phyloP scores from a whole-genome alignment of 2,329 filamentous ascomycete species.

The Trichophyton mentagrophytes region DNA sequence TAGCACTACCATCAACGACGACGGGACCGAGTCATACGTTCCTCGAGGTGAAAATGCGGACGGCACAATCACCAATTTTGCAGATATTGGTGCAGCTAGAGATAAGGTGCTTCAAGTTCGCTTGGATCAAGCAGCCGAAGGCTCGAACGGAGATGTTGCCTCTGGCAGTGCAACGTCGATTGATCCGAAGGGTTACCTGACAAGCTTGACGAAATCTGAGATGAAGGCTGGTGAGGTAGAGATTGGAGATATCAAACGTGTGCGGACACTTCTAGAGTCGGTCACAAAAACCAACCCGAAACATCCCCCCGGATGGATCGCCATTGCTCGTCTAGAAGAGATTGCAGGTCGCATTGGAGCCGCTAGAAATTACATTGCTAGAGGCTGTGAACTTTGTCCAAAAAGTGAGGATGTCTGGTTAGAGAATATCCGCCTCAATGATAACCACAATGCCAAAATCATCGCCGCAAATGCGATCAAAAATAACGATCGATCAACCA shows the following conservation, averaged over 20 bases:
- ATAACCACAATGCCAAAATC: constrained; percentile 84
- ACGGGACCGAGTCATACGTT: constrained; percentile 46
- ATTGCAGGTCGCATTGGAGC: constrained; percentile 82
- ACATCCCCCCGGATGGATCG: constrained; percentile 91
- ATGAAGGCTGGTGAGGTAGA: constrained; percentile 67
- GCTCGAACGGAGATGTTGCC: constrained; percentile 54
- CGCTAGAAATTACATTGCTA: constrained; percentile 73
- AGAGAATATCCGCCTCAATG: constrained; percentile 87
- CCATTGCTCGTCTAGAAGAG: constrained; percentile 82
- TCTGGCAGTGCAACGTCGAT: constrained; percentile 78
- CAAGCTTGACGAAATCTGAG: constrained; percentile 72
- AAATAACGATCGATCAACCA: constrained; percentile 75
- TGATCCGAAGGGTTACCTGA: constrained; percentile 91
- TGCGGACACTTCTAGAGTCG: constrained; percentile 81
- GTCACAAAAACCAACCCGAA: constrained; percentile 95
- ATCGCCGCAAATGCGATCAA: constrained; percentile 90
- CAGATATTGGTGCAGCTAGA: constrained; percentile 87
- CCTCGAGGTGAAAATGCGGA: constrained; percentile 43
- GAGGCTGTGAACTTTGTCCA: constrained; percentile 80
- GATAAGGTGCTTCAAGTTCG: constrained; percentile 94
- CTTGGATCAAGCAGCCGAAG: constrained; percentile 74
- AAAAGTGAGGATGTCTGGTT: constrained; percentile 94
- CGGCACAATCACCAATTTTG: constrained; percentile 95
- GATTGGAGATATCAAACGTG: constrained; percentile 90
- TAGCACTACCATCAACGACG: constrained; percentile 76